phyloP scores from a whole-genome alignment of 2,329 filamentous ascomycete species.

The Diaporthe sp. region DNA sequence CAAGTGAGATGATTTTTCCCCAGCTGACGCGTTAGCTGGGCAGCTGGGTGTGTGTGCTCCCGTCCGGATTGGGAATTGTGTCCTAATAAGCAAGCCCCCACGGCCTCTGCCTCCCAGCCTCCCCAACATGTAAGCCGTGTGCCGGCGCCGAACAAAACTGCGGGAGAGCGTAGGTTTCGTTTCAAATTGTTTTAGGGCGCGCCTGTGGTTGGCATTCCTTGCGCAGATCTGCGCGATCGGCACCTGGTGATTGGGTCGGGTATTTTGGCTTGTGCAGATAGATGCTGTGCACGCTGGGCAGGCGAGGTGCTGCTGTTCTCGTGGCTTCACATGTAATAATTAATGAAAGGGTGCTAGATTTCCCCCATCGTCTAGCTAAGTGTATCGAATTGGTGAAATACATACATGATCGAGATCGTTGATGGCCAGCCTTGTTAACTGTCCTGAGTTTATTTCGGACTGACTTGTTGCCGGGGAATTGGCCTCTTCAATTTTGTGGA shows the following conservation, averaged over 20 bases:
- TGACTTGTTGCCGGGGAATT: neutral
- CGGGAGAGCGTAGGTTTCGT: constrained; percentile 1
- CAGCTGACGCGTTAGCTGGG: neutral
- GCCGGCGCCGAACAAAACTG: constrained; percentile 17
- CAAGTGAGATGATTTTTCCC: neutral
- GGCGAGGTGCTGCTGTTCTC: neutral
- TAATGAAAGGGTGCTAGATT: neutral
- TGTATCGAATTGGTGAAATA: neutral
- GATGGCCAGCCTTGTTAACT: neutral
- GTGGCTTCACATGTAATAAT: constrained; percentile 22
- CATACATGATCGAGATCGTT: constrained; percentile 13
- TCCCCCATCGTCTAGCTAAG: neutral
- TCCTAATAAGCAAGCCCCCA: too few relatives aligned
- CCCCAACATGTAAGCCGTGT: neutral
- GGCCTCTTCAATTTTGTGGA: neutral
- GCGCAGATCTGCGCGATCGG: constrained; percentile 24
- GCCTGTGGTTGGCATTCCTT: constrained; percentile 11
- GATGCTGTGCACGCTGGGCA: neutral
- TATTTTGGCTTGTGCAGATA: constrained; percentile 15
- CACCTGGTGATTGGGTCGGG: constrained; percentile 19
- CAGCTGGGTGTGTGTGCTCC: neutral
- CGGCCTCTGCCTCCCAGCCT: too few relatives aligned
- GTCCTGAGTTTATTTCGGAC: neutral
- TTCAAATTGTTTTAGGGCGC: constrained; percentile 21
- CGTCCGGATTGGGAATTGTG: constrained; percentile 17